phyloP scores from a whole-genome alignment of 768 basidiomycete genomes.

The Gautieria morchelliformis region DNA sequence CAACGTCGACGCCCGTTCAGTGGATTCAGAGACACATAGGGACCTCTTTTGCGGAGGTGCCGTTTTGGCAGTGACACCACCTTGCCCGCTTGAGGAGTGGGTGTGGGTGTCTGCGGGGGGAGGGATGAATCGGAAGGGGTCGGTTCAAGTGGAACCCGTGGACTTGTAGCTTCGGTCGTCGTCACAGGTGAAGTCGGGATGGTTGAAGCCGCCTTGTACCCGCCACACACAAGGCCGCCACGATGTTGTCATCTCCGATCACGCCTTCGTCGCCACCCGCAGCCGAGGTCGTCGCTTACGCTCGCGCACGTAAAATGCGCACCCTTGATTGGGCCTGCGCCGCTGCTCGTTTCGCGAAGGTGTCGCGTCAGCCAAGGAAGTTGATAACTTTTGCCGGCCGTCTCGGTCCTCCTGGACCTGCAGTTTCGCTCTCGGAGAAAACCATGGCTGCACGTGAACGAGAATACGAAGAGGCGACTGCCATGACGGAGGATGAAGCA shows the following conservation, averaged over 20 bases:
- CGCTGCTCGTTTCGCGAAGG: conserved; percentile 17
- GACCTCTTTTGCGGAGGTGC: too few species aligned
- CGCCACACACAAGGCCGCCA: too few species aligned
- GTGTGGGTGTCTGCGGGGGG: too few species aligned
- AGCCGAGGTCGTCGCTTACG: conserved; percentile 10
- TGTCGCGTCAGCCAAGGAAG: neutral
- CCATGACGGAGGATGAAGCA: conserved; percentile 52
- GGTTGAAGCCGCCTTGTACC: too few species aligned
- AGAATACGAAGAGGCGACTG: conserved; percentile 26
- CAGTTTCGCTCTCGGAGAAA: neutral
- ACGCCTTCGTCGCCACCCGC: conserved; percentile 11
- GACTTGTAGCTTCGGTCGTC: too few species aligned
- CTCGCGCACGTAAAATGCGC: conserved; percentile 3
- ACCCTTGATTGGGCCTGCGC: conserved; percentile 32
- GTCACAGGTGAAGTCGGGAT: too few species aligned
- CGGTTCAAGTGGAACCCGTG: too few species aligned
- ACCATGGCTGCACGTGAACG: conserved; percentile 4
- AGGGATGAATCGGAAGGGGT: too few species aligned
- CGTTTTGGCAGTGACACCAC: too few species aligned
- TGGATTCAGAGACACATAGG: too few species aligned
- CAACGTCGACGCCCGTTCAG: too few species aligned
- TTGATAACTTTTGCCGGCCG: neutral
- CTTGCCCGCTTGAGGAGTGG: too few species aligned
- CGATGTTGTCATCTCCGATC: conserved; percentile 23
- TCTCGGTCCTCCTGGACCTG: neutral